Base-by-base conservation (phyloP, 2,329 filamentous ascomycete genomes). In the Aspergillus persii region DNA sequence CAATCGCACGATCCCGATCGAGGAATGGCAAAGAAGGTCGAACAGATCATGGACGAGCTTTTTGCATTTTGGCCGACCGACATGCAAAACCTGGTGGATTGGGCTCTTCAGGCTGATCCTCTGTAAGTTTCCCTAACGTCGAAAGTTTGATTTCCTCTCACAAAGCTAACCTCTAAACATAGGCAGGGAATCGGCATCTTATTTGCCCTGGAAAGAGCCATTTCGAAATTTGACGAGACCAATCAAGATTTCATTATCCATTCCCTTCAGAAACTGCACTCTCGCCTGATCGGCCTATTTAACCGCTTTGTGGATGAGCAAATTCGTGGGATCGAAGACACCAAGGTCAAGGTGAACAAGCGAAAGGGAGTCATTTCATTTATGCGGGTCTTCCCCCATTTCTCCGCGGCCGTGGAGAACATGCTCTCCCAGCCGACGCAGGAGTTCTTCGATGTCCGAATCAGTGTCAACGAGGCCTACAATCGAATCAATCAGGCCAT, bases 311-410 rank as follows among this genome's bases (percentile, higher is more conserved):
- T 98, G 8, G 94, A 98, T 66, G 92, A 96, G 64, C 95, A 99
- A 74, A 90, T 98, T 60, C 90, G 91, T 29, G 93, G 92, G 4
- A 96, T 98, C 63, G 95, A 98, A 77, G 95, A 98, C 62, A 98
- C 93, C 44, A 98, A 98, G 77, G 94, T 99, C 74, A 97, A 97
- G 81, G 92, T 97, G 77, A 97, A 96, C 81, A 98, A 98, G 81
- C 89, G 95, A 66, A 97, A 96, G 79, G 94, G 95, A 9, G 91
- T 99, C 58, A 97, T 98, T 68, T 88, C 89, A 15, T 98, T 98
- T 75, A 94, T 98, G 80, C 90, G 91, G 64, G 89, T 94, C 46
- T 98, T 98, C 80, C 95, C 94, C 0, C 81, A 88, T 60, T 97
- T 97, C 77, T 88, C 88, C n/a, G 77, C 85, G 1, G 87, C 90